A percentile compares a stretch with the other conserved stretches of the same genome.
phyloP scores from a whole-genome alignment of 108 stramenopile species.

The Licmophora abbreviata region DNA sequence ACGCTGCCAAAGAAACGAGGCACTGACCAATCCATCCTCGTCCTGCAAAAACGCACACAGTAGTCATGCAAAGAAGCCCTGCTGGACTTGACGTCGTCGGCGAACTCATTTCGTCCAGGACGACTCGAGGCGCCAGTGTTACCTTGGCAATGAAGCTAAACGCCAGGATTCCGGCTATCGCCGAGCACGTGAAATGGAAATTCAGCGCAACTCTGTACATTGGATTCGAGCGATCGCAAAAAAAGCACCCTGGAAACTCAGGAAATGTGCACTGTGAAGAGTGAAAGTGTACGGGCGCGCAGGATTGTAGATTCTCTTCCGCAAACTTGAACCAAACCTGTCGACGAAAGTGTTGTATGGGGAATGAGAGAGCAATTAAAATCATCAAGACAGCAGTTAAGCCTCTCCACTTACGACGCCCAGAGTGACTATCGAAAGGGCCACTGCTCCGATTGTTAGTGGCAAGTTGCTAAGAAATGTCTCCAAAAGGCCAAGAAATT shows the following conservation, averaged over 20 bases:
- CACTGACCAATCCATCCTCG: slow-evolving; percentile 36
- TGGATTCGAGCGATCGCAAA: slow-evolving; percentile 42
- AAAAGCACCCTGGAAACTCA: slow-evolving; percentile 82
- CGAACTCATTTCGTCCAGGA: slow-evolving; percentile 51
- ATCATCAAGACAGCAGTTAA: too few species aligned
- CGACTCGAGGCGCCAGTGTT: slow-evolving; percentile 29
- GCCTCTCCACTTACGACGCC: too few species aligned
- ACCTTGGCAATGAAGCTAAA: slow-evolving; percentile 35
- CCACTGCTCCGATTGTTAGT: slow-evolving; percentile 61
- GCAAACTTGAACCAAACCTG: slow-evolving; percentile 83
- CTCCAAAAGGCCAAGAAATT: slow-evolving; percentile 32
- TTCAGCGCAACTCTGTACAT: slow-evolving; percentile 13
- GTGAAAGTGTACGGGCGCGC: slow-evolving; percentile 77
- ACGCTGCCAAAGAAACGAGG: slow-evolving; percentile 32
- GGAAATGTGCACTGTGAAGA: slow-evolving; percentile 54
- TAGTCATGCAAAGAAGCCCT: slow-evolving; percentile 55
- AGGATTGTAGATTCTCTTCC: slow-evolving; percentile 55
- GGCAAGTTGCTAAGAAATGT: slow-evolving; percentile 71
- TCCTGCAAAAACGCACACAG: slow-evolving; percentile 41
- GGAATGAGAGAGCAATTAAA: too few species aligned
- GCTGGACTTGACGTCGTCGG: slow-evolving; percentile 51
- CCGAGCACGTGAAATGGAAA: slow-evolving; percentile 33
- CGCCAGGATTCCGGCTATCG: slow-evolving; percentile 23
- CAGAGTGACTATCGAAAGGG: slow-evolving; percentile 49
- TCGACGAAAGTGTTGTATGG: too few species aligned